These are phyloP conservation scores for Triadica sebifera DNA, from an alignment of 345 rosid genomes.

Conservation along the genomic window DNA sequence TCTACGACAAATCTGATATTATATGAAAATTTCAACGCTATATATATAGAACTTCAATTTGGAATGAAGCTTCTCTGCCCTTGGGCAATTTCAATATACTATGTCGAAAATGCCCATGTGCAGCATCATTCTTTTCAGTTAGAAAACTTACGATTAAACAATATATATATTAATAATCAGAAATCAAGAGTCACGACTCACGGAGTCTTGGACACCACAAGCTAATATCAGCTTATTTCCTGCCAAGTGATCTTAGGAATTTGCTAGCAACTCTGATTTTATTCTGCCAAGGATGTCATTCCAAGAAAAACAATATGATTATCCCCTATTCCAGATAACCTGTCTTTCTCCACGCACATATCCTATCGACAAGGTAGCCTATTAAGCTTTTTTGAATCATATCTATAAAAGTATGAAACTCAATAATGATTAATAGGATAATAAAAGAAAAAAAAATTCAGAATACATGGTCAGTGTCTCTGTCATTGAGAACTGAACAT, in stretches of 20 bases:
- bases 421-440: too few relatives aligned
- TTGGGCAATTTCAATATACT: background rate
- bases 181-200: constrained; percentile 11
- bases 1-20: background rate
- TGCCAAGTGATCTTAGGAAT: background rate
- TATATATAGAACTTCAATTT: background rate
- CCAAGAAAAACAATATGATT: too few relatives aligned
- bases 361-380: too few relatives aligned
- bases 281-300: background rate
- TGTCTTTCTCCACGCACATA: too few relatives aligned
- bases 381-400: too few relatives aligned
- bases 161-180: too few relatives aligned
- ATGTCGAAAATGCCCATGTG: background rate
- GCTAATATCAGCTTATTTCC: background rate
- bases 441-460: too few relatives aligned
- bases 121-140: background rate
- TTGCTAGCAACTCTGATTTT: background rate
- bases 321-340: too few relatives aligned
- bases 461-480: too few relatives aligned
- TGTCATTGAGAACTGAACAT: too few relatives aligned
- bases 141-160: background rate
- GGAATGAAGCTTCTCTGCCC: background rate
- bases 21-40: background rate
- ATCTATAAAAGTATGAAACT: too few relatives aligned
- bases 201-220: constrained; percentile 18